Base-by-base conservation (phyloP, 2,329 filamentous ascomycete species). In the Chaetomiaceae sp. region DNA sequence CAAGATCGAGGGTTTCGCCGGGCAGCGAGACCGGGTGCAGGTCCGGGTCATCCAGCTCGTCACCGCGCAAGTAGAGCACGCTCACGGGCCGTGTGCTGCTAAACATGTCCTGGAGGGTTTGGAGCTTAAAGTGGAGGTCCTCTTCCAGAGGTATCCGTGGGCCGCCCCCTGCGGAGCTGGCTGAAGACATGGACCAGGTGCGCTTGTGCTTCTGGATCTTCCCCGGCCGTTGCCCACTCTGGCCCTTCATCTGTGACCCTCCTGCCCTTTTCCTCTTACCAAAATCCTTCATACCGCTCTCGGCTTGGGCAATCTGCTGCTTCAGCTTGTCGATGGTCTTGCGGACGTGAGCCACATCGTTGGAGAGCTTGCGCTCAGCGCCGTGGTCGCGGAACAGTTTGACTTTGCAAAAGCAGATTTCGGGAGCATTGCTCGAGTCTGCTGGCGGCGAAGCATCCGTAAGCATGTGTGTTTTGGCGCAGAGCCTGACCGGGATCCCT, bases 361-460 rank as follows among this genome's bases (percentile, higher is more conserved):
- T 97, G 14, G 91, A 91, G 1, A 97, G 78, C 67, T 97, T 97
- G 46, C 92, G 84, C 69, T 97, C 92, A 0, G 94, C 94, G 21
- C 92, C 92, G 64, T 97, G 94, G 66, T 97, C 92, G 58, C 92
- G 83, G 77, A 97, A 97, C 2, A 97, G 82, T 70, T 97, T 97
- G 56, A 96, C 92, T 71, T 95, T 96, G 78, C 92, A 96, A 70
- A 87, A 97, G 69, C 89, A 92, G 20, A 96, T 85, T 69, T 97
- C 91, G 1, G 82, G 73, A 14, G 72, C 67, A 25, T 73, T 69
- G 7, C 76, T 75, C 8, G 71, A 66, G 1, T 75, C 68, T 4
- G 73, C 71, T 13, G 72, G 46, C 10, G 75, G 73, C 1, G 77
- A 75, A 8, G 76, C 71, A 23, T 78, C 77, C 14, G 76, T 71